phyloP scores from a whole-genome alignment of 768 basidiomycete genomes.

The Agaricus sinodeliciosus region DNA sequence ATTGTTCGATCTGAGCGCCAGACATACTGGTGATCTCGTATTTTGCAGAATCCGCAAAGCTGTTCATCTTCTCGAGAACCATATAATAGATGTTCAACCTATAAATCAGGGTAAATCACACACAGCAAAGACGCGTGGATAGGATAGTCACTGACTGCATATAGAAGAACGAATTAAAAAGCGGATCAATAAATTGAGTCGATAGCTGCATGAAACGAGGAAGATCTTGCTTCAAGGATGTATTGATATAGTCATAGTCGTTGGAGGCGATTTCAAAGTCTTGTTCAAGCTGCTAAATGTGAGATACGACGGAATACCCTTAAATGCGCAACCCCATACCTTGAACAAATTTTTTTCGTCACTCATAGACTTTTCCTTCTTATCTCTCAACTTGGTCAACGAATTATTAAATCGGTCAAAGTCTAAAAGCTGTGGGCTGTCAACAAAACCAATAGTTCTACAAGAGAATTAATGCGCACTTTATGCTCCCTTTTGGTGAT shows the following conservation, averaged over 20 bases:
- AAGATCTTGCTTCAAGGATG: conserved; percentile 82
- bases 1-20: conserved; percentile 62
- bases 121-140: neutral
- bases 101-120: neutral
- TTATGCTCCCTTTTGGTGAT: conserved; percentile 98
- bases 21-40: conserved; percentile 64
- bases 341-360: conserved; percentile 99
- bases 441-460: conserved; percentile 1
- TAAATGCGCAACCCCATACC: conserved; percentile 28
- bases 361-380: conserved; percentile 93
- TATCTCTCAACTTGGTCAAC: conserved; percentile 90
- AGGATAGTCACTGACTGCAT: conserved; percentile 75
- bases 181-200: conserved; percentile 87
- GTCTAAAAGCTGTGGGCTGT: conserved; percentile 60
- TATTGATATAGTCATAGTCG: conserved; percentile 93
- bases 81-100: conserved; percentile 94
- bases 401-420: conserved; percentile 97
- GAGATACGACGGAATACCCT: neutral
- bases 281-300: conserved; percentile 74
- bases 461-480: conserved; percentile 30
- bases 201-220: conserved; percentile 88
- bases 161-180: conserved; percentile 99
- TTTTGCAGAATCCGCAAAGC: conserved; percentile 73
- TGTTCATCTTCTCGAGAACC: conserved; percentile 88
- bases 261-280: conserved; percentile 89